A percentile compares a stretch with the other conserved stretches of the same genome.
Conservation (phyloP, 2,329 filamentous ascomycete species). For the Helicocarpus griseus region DNA sequence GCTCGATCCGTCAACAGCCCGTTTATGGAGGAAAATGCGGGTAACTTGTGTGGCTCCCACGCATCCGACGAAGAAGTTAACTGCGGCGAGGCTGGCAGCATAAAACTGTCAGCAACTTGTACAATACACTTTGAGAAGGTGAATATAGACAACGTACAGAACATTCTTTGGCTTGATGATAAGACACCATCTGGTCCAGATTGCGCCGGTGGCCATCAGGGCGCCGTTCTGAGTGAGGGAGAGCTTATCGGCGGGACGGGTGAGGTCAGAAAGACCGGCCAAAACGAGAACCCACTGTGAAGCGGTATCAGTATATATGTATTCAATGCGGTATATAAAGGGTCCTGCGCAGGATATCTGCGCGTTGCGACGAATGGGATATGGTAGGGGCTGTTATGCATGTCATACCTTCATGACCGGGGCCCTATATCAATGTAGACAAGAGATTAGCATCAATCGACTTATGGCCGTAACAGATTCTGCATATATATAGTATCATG, state of each 20-base stretch:
- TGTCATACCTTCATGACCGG: conserved; percentile 73
- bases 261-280: conserved; percentile 83
- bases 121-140: no score
- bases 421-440: conserved; percentile 49
- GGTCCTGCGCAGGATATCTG: not conserved
- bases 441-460: not conserved
- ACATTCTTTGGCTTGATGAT: conserved; percentile 92
- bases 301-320: conserved; percentile 1
- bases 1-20: conserved; percentile 45
- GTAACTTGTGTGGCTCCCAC: conserved; percentile 75
- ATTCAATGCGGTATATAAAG: not conserved
- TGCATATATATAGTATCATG: no score
- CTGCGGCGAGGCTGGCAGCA: conserved; percentile 64
- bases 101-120: not conserved
- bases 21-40: conserved; percentile 56
- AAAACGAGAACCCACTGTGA: conserved; percentile 80
- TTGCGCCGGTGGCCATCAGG: conserved; percentile 79
- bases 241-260: conserved; percentile 82
- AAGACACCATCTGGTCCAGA: conserved; percentile 99
- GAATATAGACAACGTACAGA: conserved; percentile 49
- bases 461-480: no score
- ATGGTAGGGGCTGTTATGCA: not conserved
- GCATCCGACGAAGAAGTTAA: conserved; percentile 94
- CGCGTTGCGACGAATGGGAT: not conserved
- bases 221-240: conserved; percentile 88